Evolutionary conservation across 2,329 filamentous ascomycete genomes (phyloP).

Genomic region (Clarireedia homoeocarpa): DNA sequence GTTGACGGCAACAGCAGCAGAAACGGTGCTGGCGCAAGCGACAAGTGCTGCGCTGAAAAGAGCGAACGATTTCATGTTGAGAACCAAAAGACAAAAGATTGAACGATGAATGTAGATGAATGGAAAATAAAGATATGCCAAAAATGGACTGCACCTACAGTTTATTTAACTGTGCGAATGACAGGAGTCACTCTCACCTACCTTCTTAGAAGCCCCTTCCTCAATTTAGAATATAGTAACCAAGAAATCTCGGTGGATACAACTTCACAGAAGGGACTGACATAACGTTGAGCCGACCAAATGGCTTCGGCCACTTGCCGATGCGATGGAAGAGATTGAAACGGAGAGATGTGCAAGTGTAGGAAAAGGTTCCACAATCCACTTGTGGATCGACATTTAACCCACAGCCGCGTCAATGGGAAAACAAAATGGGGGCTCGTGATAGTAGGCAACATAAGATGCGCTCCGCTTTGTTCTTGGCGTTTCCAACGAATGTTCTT

Average conservation of each 20-base stretch:
- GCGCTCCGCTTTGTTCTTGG: too few species aligned
- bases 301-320: too few species aligned
- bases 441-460: too few species aligned
- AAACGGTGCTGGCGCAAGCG: constrained; percentile 4
- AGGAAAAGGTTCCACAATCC: too few species aligned
- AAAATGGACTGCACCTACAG: background rate
- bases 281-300: too few species aligned
- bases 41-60: constrained; percentile 8
- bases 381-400: too few species aligned
- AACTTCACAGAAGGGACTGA: too few species aligned
- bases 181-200: background rate
- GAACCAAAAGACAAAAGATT: background rate
- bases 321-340: too few species aligned
- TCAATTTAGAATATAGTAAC: constrained; percentile 1
- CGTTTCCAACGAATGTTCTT: too few species aligned
- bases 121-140: background rate
- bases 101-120: background rate
- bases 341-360: too few species aligned
- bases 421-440: too few species aligned
- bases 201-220: background rate
- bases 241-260: background rate
- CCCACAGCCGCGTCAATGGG: too few species aligned
- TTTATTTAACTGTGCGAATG: constrained; percentile 2
- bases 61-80: constrained; percentile 12
- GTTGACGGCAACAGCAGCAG: constrained; percentile 25